Evolutionary conservation across 1,139 yeast genomes (phyloP), one percentile per base, ranked within the genome.

Genomic region (Sugiyamaella japonica): DNA sequence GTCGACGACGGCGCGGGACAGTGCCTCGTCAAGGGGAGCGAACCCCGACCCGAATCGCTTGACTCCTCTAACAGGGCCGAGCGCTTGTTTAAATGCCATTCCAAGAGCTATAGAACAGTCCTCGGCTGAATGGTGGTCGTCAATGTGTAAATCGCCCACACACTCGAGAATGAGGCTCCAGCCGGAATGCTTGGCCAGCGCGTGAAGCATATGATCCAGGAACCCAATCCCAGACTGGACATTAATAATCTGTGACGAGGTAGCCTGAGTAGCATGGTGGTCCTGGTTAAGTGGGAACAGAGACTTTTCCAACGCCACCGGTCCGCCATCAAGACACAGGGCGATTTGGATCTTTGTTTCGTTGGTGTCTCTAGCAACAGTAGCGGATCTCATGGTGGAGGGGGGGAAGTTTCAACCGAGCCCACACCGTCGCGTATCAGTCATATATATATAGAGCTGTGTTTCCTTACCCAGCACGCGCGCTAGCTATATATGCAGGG

Each of bases 41-140:
- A 84, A 91, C 0, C 95, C 99, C 43, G 79, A 70, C n/a, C 99
- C 99, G 67, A 91, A 93, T 64, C 99, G 79, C 70, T 88, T 89
- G 57, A 91, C 91, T 53, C 99, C 99, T 64, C 83, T 82, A 39
- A 93, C 87, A 41, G 84, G 86, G 17, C 98, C 98, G 59, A 93
- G 74, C 0, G 98, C 98, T 65, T 86, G 76, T 67, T 89, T 87
- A 76, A 93, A 90, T 1, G 97, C 95, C 64, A 79, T 76, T 2
- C 99, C 99, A 36, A 93, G 76, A 1, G 97, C 89, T 61, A 93
- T 89, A 41, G 93, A 97, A 59, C 90, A 89, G 73, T 93, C 99
- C 72, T 93, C 99, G 5, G 97, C 87, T 1, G 96, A 85, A 71
- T 93, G 99, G 71, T 93, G 99, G 73, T 93, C 99, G 70, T 93